Percentiles rank a stretch among this genome's conserved stretches.
Evolutionary conservation across 2,329 filamentous ascomycete genomes (phyloP).

Genomic region (Neonectria neomacrospora): DNA sequence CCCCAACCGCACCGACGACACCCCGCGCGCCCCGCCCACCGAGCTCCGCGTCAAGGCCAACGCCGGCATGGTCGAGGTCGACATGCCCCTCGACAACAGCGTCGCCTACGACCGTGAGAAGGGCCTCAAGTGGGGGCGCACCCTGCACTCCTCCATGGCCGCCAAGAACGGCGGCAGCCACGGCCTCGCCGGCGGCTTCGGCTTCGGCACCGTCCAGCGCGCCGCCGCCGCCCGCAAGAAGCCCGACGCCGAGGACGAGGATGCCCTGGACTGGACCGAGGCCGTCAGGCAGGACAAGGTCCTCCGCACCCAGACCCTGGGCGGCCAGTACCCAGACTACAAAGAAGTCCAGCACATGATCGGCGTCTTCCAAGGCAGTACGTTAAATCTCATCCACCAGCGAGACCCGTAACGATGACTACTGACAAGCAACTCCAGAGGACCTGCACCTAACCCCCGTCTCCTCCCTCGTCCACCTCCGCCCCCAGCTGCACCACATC

Average conservation of each 20-base stretch:
- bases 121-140: conserved; percentile 84
- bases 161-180: conserved; percentile 73
- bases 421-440: conserved; percentile 60
- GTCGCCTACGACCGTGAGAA: conserved; percentile 84
- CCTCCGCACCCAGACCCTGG: conserved; percentile 83
- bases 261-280: conserved; percentile 71
- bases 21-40: conserved; percentile 64
- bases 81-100: conserved; percentile 82
- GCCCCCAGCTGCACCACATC: conserved; percentile 91
- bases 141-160: conserved; percentile 70
- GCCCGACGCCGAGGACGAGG: conserved; percentile 57
- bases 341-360: conserved; percentile 88
- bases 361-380: conserved; percentile 87
- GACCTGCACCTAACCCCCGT: conserved; percentile 89
- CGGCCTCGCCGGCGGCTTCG: conserved; percentile 79
- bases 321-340: conserved; percentile 78
- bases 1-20: conserved; percentile 76
- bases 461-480: conserved; percentile 85
- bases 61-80: conserved; percentile 88
- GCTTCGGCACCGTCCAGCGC: conserved; percentile 63
- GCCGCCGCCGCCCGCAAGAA: conserved; percentile 49
- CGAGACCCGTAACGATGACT: background rate
- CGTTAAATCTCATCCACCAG: conserved; percentile 45
- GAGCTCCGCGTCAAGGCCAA: conserved; percentile 84
- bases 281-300: conserved; percentile 77